Percentiles rank a stretch among this genome's conserved stretches.
Evolutionary conservation across 129 eudicot species (phyloP).

Genomic region (Erigeron canadensis): DNA sequence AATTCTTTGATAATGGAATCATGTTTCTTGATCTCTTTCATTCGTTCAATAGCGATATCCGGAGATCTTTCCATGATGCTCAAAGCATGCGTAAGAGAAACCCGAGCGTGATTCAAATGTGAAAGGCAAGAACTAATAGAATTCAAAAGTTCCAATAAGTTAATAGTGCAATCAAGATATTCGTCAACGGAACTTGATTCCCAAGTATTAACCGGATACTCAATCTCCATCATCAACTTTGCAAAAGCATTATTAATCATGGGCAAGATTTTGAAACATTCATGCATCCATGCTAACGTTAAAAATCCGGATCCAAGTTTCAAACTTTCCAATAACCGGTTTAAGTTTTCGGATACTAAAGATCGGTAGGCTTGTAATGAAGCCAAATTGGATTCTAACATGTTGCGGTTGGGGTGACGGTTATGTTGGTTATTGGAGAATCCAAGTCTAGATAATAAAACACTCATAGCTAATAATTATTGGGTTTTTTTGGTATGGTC

Average conservation of each 20-base stretch:
- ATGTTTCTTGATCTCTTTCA: conserved; percentile 20
- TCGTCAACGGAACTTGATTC: conserved; percentile 40
- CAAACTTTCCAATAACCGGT: conserved; percentile 19
- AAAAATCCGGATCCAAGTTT: conserved; percentile 41
- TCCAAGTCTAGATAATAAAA: conserved; percentile 34
- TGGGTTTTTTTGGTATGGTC: conserved; percentile 13
- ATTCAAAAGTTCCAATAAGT: conserved; percentile 54
- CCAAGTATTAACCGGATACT: conserved; percentile 64
- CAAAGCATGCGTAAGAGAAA: conserved; percentile 39
- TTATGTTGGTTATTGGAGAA: conserved; percentile 31
- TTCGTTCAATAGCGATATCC: not conserved
- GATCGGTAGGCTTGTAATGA: conserved; percentile 48
- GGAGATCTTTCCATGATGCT: conserved; percentile 40
- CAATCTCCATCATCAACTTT: conserved; percentile 50
- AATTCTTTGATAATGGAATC: conserved; percentile 32
- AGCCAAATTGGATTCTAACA: conserved; percentile 32
- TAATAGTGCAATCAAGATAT: conserved; percentile 57
- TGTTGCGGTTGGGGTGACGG: conserved; percentile 16
- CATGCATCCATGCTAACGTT: conserved; percentile 45
- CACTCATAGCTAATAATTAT: conserved; percentile 34
- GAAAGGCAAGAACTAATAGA: conserved; percentile 48
- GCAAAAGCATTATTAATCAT: conserved; percentile 53
- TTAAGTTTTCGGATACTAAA: conserved; percentile 27
- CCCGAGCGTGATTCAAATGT: conserved; percentile 43
- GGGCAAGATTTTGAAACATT: conserved; percentile 44